A percentile compares a stretch with the other conserved stretches of the same genome.
Conservation (phyloP, 2,329 filamentous ascomycete genomes). For the Sphaerulina vaccinii region DNA sequence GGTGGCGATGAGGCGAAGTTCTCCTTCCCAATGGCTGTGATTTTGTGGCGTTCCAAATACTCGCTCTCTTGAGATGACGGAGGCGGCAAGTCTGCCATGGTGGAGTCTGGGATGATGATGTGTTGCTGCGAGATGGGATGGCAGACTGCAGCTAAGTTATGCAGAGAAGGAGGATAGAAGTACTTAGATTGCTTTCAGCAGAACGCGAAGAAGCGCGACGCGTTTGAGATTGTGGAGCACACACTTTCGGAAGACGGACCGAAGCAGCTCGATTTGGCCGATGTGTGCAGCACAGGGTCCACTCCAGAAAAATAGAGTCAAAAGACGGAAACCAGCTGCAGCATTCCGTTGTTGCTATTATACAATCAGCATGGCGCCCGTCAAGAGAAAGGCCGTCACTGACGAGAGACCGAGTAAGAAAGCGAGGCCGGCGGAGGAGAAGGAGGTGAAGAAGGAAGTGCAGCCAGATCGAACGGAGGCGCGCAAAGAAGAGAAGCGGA, state of each 20-base stretch:
- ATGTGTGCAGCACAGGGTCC: no score
- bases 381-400: slow-evolving; percentile 48
- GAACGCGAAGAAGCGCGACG: no score
- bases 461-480: slow-evolving; percentile 10
- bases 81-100: slow-evolving; percentile 32
- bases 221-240: no score
- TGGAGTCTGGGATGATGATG: slow-evolving; percentile 6
- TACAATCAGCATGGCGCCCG: slow-evolving; percentile 41
- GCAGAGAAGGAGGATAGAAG: background rate
- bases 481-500: slow-evolving; percentile 21
- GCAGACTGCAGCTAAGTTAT: no score
- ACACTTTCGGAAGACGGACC: no score
- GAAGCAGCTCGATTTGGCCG: no score
- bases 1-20: slow-evolving; percentile 35
- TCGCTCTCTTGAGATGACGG: slow-evolving; percentile 37
- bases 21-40: slow-evolving; percentile 34
- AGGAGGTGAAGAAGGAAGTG: slow-evolving; percentile 18
- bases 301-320: no score
- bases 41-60: slow-evolving; percentile 31
- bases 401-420: slow-evolving; percentile 40
- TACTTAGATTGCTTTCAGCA: no score
- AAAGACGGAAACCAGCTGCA: no score
- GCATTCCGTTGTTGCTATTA: background rate
- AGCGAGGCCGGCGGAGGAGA: slow-evolving; percentile 32
- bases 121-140: background rate